Percentiles rank a stretch among this genome's conserved stretches.
phyloP scores from a whole-genome alignment of 1,139 yeast species.

The Nakaseomyces delphensis region DNA sequence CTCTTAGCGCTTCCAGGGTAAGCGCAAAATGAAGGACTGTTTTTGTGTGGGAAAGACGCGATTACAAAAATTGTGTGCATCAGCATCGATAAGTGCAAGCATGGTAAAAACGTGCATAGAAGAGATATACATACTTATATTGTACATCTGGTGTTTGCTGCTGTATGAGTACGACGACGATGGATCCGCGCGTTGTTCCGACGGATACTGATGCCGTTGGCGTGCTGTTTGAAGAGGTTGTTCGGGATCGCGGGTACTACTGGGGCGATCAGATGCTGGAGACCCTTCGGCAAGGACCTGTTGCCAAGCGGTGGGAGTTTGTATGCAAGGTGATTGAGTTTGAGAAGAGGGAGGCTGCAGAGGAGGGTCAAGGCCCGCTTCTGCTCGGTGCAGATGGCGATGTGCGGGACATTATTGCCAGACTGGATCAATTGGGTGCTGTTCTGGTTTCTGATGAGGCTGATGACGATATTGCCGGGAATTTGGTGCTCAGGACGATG shows the following conservation, averaged over 20 bases:
- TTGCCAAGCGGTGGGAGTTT: conserved; percentile 12
- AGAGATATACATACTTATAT: too few species aligned
- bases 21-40: too few species aligned
- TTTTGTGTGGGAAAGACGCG: too few species aligned
- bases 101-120: too few species aligned
- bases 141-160: too few species aligned
- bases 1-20: too few species aligned
- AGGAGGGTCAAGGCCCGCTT: neutral
- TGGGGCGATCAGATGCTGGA: conserved; percentile 10
- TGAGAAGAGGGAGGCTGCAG: neutral
- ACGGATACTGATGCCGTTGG: conserved; percentile 11
- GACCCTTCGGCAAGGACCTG: conserved; percentile 10
- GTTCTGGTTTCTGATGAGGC: neutral
- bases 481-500: conserved; percentile 4
- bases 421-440: conserved; percentile 1
- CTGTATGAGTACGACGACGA: neutral
- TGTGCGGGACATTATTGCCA: conserved; percentile 4
- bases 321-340: conserved; percentile 10
- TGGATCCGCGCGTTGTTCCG: conserved; percentile 7
- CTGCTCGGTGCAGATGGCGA: neutral
- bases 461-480: neutral
- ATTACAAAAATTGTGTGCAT: too few species aligned
- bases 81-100: too few species aligned
- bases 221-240: conserved; percentile 10
- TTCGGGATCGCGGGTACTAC: conserved; percentile 10